Evolutionary conservation across 2,329 filamentous ascomycete species (phyloP).

Genomic region (Aquanectria penicillioides): DNA sequence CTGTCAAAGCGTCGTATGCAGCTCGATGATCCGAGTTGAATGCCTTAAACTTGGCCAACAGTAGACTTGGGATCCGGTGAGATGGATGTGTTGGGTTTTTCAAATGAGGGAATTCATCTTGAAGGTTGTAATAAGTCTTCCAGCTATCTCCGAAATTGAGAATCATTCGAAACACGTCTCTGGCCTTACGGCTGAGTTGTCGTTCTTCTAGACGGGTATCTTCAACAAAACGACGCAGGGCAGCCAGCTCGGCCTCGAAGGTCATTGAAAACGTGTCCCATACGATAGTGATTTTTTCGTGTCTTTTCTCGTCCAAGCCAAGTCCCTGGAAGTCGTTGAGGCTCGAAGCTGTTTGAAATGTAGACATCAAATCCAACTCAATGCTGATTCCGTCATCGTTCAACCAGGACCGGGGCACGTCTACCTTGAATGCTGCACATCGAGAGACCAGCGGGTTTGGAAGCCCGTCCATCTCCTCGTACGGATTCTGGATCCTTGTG

Average conservation of each 20-base stretch:
- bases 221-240: slow-evolving; percentile 39
- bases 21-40: slow-evolving; percentile 52
- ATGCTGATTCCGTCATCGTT: slow-evolving; percentile 33
- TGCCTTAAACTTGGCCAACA: slow-evolving; percentile 43
- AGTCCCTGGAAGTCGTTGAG: slow-evolving; percentile 33
- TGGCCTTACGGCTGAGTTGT: slow-evolving; percentile 31
- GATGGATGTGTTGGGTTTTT: slow-evolving; percentile 35
- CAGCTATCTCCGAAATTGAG: slow-evolving; percentile 40
- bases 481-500: slow-evolving; percentile 44
- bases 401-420: slow-evolving; percentile 45
- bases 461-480: slow-evolving; percentile 33
- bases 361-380: slow-evolving; percentile 65
- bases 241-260: slow-evolving; percentile 47
- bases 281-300: slow-evolving; percentile 38
- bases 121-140: slow-evolving; percentile 38
- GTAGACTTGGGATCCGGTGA: slow-evolving; percentile 34
- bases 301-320: slow-evolving; percentile 20
- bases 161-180: slow-evolving; percentile 46
- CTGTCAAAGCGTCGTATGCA: slow-evolving; percentile 47
- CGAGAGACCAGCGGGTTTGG: slow-evolving; percentile 19
- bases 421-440: slow-evolving; percentile 48
- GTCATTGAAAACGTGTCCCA: slow-evolving; percentile 43
- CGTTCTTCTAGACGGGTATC: slow-evolving; percentile 29
- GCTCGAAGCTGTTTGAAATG: slow-evolving; percentile 69
- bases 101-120: slow-evolving; percentile 46